Evolutionary conservation across 805 yeast species (phyloP).

Genomic region (Saccharomycopsis sp.): DNA sequence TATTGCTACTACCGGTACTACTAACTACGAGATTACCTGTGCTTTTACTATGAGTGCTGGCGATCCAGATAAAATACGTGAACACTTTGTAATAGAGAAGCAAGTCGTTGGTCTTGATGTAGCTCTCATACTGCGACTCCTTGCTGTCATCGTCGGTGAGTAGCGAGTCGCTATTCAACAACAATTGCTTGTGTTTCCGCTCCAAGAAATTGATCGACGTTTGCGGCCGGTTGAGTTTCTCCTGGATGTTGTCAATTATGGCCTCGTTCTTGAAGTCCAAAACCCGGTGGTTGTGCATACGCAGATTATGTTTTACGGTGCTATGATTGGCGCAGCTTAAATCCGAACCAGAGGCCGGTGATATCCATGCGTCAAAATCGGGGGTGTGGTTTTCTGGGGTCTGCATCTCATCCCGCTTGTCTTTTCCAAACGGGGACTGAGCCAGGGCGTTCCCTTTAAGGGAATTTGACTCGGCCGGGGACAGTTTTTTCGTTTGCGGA

Average conservation of each 20-base stretch:
- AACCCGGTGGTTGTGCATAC: background rate
- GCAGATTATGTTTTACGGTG: background rate
- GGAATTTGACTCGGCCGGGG: background rate
- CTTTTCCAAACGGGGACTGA: background rate
- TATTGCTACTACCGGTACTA: background rate
- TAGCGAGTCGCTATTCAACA: background rate
- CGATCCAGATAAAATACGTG: slow-evolving; percentile 6
- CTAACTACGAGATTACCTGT: background rate
- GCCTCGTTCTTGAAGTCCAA: background rate
- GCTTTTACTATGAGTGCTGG: background rate
- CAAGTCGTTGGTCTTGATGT: slow-evolving; percentile 16
- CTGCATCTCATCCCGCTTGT: background rate
- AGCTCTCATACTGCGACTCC: slow-evolving; percentile 5
- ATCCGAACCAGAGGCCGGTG: background rate
- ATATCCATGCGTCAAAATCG: background rate
- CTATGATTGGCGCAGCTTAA: background rate
- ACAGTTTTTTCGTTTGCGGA: background rate
- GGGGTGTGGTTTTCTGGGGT: background rate
- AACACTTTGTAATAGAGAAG: slow-evolving; percentile 18
- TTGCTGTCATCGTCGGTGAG: slow-evolving; percentile 1
- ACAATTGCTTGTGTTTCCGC: background rate
- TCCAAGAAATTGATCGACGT: background rate
- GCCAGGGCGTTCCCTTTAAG: background rate
- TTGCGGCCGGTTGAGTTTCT: background rate
- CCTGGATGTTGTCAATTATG: background rate